Conservation (phyloP, 2,329 filamentous ascomycete genomes). For the Trichoderma brevicompactum region DNA sequence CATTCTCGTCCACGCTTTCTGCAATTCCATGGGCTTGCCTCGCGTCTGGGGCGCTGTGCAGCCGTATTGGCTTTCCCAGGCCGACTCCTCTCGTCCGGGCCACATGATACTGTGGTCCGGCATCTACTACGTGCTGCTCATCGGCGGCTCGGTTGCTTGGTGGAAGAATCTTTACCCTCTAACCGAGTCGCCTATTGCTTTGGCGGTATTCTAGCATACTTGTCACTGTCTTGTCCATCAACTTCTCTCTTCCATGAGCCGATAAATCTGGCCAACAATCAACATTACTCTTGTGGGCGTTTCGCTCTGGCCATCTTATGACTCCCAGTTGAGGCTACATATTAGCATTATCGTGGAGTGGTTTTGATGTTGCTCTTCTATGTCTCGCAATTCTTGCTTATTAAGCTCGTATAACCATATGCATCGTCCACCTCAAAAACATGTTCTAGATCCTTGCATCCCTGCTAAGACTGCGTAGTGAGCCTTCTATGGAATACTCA, state of each 20-base stretch:
- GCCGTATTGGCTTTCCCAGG: conserved; percentile 47
- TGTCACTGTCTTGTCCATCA: neutral
- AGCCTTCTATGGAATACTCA: conserved; percentile 53
- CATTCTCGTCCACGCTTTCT: conserved; percentile 81
- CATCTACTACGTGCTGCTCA: conserved; percentile 77
- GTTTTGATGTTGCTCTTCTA: conserved; percentile 9
- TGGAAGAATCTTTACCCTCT: conserved; percentile 71
- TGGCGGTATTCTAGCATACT: conserved; percentile 39
- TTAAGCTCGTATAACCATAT: neutral
- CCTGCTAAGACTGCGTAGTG: conserved; percentile 47
- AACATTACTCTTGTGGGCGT: conserved; percentile 3
- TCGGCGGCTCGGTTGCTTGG: conserved; percentile 73
- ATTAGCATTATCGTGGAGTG: neutral
- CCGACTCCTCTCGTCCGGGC: conserved; percentile 34
- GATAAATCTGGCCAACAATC: neutral
- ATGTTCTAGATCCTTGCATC: conserved; percentile 33
- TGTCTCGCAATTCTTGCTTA: conserved; percentile 1
- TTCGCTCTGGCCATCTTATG: neutral
- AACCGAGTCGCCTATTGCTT: conserved; percentile 57
- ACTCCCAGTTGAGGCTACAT: conserved; percentile 1
- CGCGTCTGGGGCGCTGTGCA: conserved; percentile 80
- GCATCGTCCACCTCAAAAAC: neutral
- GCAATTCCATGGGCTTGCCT: conserved; percentile 90
- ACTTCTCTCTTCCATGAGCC: neutral
- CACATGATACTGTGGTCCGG: conserved; percentile 64